Evolutionary conservation across 2,329 filamentous ascomycete species (phyloP).

Genomic region (Colletotrichum limetticola): DNA sequence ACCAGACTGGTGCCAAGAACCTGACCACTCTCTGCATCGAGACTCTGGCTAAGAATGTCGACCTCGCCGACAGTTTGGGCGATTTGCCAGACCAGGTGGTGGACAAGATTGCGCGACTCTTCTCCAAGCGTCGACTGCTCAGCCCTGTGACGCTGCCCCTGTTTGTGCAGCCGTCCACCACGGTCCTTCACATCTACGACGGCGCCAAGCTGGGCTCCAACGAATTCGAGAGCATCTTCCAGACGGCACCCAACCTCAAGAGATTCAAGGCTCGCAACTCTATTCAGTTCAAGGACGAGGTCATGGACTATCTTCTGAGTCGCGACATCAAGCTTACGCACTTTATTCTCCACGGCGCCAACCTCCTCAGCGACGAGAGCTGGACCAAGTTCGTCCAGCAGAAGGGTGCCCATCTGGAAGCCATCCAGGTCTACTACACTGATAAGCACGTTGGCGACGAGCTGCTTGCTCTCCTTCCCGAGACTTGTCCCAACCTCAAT

Average conservation of each 20-base stretch:
- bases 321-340: conserved; percentile 76
- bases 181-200: conserved; percentile 67
- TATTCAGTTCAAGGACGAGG: conserved; percentile 90
- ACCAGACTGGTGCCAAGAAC: conserved; percentile 73
- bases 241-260: conserved; percentile 75
- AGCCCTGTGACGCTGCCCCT: conserved; percentile 64
- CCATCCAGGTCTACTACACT: conserved; percentile 83
- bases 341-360: conserved; percentile 85
- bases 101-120: conserved; percentile 68
- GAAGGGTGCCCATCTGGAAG: conserved; percentile 73
- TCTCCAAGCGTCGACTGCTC: conserved; percentile 70
- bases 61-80: conserved; percentile 70
- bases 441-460: conserved; percentile 84
- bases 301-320: conserved; percentile 82
- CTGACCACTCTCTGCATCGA: conserved; percentile 73
- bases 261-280: conserved; percentile 82
- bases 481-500: conserved; percentile 73
- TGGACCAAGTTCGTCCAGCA: conserved; percentile 78
- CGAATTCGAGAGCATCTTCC: conserved; percentile 85
- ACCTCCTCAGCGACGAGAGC: conserved; percentile 79
- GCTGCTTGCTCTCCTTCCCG: conserved; percentile 69
- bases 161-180: conserved; percentile 64
- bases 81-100: conserved; percentile 65
- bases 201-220: conserved; percentile 74
- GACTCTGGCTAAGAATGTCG: conserved; percentile 70